Base-by-base conservation (phyloP, 1,139 yeast genomes). In the Candida sanyaensis region DNA sequence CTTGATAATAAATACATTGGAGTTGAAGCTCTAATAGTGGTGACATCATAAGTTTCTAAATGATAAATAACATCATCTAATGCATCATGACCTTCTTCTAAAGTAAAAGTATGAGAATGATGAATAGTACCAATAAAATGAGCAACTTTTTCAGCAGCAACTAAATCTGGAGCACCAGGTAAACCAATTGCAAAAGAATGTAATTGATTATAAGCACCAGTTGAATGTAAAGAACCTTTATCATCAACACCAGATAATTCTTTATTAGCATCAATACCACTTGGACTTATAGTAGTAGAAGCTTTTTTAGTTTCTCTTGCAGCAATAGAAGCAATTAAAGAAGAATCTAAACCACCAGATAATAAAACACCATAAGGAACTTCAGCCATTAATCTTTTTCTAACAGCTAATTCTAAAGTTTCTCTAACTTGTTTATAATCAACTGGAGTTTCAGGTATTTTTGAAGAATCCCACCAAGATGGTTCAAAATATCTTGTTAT, bases 371-470 rank as follows among this genome's bases (percentile, higher is more conserved):
- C 99, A 71, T 90, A 92, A 48, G 99, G 98, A 52, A 93, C 99
- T 75, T 93, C 99, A 48, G 98, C 95, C 99, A 93, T 93, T 64
- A 93, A 82, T 80, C 99, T 86, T 87, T 93, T 95, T 79, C 98
- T 88, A 48, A 93, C 99, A 45, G 99, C 93, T 75, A 87, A 77
- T 71, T 93, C 99, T 64, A 93, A 81, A 44, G 88, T 69, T 62
- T 85, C 88, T 69, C 97, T 86, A 54, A 93, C 81, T 51, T 74
- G 62, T 60, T 69, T 81, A 65, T 76, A 83, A 67, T 92, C 96
- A 42, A 86, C 89, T 46, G 84, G 88, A 51, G 79, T 78, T 41
- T 86, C 68, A 56, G 99, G 97, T 54, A 88, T 77, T 66, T 78
- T 78, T 46, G 74, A 57, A 56, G 78, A 93, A 62, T 91, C 96